phyloP scores from a whole-genome alignment of 106 monocot genomes.

The Dioscorea zingiberensis region DNA sequence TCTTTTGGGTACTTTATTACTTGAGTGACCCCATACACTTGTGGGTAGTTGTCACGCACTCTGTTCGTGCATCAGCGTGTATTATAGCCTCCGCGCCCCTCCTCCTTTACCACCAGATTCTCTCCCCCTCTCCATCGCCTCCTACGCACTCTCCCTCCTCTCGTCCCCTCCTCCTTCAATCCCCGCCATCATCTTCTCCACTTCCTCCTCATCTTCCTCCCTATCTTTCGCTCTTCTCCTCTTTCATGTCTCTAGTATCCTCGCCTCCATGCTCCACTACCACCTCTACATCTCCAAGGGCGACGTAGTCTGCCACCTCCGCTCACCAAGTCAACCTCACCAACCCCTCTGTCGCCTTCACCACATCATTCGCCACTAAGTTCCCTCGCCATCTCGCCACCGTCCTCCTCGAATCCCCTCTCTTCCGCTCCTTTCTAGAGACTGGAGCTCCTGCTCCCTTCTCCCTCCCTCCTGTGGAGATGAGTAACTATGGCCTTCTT shows the following conservation, averaged over 20 bases:
- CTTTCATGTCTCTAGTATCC: slow-evolving; percentile 20
- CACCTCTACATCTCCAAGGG: slow-evolving; percentile 22
- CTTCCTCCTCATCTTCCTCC: slow-evolving; percentile 4
- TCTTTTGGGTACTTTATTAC: no score
- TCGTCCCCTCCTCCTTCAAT: background rate
- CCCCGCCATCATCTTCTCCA: slow-evolving; percentile 16
- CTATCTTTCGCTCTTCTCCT: slow-evolving; percentile 8
- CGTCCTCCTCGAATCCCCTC: slow-evolving; percentile 19
- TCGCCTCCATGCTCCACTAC: slow-evolving; percentile 5
- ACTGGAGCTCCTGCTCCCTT: no score
- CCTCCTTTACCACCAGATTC: slow-evolving; percentile 7
- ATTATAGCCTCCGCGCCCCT: slow-evolving; percentile 27
- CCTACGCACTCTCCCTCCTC: slow-evolving; percentile 18
- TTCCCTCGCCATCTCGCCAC: slow-evolving; percentile 1
- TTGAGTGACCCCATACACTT: no score
- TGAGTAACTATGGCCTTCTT: no score
- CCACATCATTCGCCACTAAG: slow-evolving; percentile 2
- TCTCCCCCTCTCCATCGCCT: slow-evolving; percentile 17
- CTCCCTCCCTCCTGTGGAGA: background rate
- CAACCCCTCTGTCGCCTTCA: slow-evolving; percentile 14
- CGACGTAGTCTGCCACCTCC: slow-evolving; percentile 3
- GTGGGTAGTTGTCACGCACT: no score
- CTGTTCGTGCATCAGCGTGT: no score
- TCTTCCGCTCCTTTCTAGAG: slow-evolving; percentile 16
- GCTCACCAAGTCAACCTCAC: slow-evolving; percentile 10